Evolutionary conservation across 192 early-diverging fungal species (phyloP).

Genomic region (Coemansia sp.): DNA sequence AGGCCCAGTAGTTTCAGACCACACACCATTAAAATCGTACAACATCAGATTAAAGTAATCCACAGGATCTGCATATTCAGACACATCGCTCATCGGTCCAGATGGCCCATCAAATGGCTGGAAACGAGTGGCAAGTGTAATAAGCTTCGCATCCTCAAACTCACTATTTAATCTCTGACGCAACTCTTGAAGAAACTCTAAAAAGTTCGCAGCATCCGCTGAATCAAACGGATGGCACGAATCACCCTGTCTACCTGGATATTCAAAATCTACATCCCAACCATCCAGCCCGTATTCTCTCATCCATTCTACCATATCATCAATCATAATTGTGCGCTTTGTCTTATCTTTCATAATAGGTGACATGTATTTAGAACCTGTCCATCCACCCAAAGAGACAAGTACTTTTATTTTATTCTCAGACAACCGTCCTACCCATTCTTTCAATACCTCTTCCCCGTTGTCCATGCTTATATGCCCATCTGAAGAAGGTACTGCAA

Average conservation of each 20-base stretch:
- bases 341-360: conserved; percentile 48
- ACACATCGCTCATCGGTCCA: conserved; percentile 58
- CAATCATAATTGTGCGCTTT: conserved; percentile 53
- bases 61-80: conserved; percentile 59
- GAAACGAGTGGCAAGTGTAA: conserved; percentile 65
- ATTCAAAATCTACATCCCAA: conserved; percentile 75
- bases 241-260: conserved; percentile 56
- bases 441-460: conserved; percentile 34
- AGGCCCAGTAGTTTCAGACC: conserved; percentile 61
- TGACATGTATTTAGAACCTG: conserved; percentile 61
- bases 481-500: conserved; percentile 54
- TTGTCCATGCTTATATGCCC: conserved; percentile 38
- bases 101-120: conserved; percentile 59
- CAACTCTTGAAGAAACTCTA: conserved; percentile 61
- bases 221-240: conserved; percentile 49
- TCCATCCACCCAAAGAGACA: conserved; percentile 72
- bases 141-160: conserved; percentile 53
- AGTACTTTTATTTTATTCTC: conserved; percentile 56
- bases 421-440: conserved; percentile 52
- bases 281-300: conserved; percentile 58
- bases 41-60: conserved; percentile 69
- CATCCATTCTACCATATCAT: conserved; percentile 56
- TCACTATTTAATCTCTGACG: conserved; percentile 46
- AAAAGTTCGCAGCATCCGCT: conserved; percentile 65
- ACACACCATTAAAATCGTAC: conserved; percentile 66